phyloP scores from a whole-genome alignment of 495 filamentous ascomycete genomes.

The Acidiella bohemica region DNA sequence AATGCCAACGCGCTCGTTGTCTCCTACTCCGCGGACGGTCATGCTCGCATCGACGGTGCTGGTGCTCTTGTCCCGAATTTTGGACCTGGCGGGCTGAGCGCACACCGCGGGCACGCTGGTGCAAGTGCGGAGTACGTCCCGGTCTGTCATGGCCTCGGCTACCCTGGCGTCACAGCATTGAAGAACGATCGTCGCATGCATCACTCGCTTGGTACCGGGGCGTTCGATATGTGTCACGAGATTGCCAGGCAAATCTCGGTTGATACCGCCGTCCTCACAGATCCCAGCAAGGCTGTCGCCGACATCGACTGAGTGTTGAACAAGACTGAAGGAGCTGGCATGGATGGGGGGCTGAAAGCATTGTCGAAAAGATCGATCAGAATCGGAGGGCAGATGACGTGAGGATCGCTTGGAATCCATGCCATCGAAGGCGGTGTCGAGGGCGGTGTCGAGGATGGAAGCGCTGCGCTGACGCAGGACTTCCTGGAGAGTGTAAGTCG shows the following conservation, averaged over 20 bases:
- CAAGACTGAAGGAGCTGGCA: conserved; percentile 17
- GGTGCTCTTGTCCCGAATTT: conserved; percentile 20
- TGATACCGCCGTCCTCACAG: conserved; percentile 25
- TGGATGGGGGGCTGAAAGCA: too few species aligned
- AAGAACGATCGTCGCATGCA: conserved; percentile 15
- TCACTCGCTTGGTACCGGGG: conserved; percentile 17
- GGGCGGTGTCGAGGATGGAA: too few species aligned
- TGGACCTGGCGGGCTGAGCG: conserved; percentile 11
- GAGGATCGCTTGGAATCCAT: not conserved
- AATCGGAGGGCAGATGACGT: conserved; percentile 22
- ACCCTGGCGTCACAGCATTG: conserved; percentile 27
- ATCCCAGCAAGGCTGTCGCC: conserved; percentile 23
- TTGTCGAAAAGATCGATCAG: conserved; percentile 17
- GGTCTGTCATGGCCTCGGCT: conserved; percentile 52
- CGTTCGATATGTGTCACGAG: conserved; percentile 28
- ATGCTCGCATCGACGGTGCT: conserved; percentile 20
- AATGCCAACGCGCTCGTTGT: conserved; percentile 23
- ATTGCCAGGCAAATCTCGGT: conserved; percentile 29
- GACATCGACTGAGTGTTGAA: conserved; percentile 35
- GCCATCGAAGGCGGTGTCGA: too few species aligned
- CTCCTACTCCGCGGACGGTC: conserved; percentile 23
- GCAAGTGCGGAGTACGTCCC: conserved; percentile 33
- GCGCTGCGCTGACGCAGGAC: not conserved
- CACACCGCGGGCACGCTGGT: conserved; percentile 21
- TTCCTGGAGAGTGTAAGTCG: not conserved